Conservation (phyloP, 1,139 yeast genomes). For the Yamadazyma atmosphaerica region DNA sequence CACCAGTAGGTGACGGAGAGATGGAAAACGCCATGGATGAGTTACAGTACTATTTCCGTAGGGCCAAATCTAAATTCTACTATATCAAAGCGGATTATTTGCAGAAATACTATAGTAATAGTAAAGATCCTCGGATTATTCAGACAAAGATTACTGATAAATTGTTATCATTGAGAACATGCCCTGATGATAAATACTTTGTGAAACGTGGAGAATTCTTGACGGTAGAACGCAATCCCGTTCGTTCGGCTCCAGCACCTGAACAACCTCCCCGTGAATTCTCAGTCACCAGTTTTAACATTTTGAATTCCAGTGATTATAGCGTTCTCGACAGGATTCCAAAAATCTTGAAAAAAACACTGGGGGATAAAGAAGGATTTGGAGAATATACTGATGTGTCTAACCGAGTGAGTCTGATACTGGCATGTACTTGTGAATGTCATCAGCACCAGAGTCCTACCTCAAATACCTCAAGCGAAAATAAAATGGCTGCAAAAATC, state of each 20-base stretch:
- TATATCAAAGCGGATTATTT: conserved; percentile 37
- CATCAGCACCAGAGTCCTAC: not conserved
- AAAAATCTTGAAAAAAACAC: not conserved
- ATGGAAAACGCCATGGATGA: conserved; percentile 10
- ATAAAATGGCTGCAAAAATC: not conserved
- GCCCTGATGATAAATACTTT: conserved; percentile 26
- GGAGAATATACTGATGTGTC: not conserved
- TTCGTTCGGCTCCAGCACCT: conserved; percentile 5
- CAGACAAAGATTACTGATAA: conserved; percentile 37
- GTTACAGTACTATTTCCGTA: conserved; percentile 17
- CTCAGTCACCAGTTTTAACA: no score
- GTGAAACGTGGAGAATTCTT: conserved; percentile 24
- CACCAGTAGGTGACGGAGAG: no score
- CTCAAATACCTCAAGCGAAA: not conserved
- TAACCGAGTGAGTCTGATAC: not conserved
- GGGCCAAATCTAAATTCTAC: conserved; percentile 26
- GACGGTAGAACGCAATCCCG: conserved; percentile 5
- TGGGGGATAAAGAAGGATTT: conserved; percentile 2
- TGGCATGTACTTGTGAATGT: conserved; percentile 1
- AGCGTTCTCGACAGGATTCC: not conserved
- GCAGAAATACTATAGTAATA: conserved; percentile 43
- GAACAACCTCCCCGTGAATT: no score
- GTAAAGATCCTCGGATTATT: conserved; percentile 38
- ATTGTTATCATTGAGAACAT: conserved; percentile 40
- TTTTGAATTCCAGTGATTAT: not conserved